phyloP scores from a whole-genome alignment of 176 grass and related monocot species.

The Oryza meyeriana region DNA sequence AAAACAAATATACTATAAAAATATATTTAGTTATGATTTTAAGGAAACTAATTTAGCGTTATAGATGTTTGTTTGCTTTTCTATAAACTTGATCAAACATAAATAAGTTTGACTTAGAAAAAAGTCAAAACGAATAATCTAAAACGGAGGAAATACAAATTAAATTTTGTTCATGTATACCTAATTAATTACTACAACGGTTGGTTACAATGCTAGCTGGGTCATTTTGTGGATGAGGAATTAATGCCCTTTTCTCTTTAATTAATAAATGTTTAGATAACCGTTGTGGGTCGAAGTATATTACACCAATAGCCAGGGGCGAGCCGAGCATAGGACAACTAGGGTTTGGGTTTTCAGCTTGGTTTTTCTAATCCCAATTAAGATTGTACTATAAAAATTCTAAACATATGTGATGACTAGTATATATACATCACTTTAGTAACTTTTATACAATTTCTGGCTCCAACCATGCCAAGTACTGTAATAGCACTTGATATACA shows the following conservation, averaged over 20 bases:
- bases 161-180: not conserved
- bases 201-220: too few species aligned
- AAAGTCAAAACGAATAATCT: too few species aligned
- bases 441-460: not conserved
- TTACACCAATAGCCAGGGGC: not conserved
- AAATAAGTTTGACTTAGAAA: too few species aligned
- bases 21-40: too few species aligned
- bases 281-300: not conserved
- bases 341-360: not conserved
- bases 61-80: too few species aligned
- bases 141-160: too few species aligned
- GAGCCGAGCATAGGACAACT: not conserved
- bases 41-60: too few species aligned
- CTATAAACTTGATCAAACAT: too few species aligned
- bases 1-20: too few species aligned
- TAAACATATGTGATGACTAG: not conserved
- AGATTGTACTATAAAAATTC: not conserved
- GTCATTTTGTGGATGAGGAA: not conserved
- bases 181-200: too few species aligned
- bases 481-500: not conserved
- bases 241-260: not conserved
- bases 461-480: not conserved
- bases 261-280: not conserved
- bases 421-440: not conserved
- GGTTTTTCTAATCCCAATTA: not conserved